Evolutionary conservation across 306 rosid species (phyloP).

Genomic region (Glycine soja): DNA sequence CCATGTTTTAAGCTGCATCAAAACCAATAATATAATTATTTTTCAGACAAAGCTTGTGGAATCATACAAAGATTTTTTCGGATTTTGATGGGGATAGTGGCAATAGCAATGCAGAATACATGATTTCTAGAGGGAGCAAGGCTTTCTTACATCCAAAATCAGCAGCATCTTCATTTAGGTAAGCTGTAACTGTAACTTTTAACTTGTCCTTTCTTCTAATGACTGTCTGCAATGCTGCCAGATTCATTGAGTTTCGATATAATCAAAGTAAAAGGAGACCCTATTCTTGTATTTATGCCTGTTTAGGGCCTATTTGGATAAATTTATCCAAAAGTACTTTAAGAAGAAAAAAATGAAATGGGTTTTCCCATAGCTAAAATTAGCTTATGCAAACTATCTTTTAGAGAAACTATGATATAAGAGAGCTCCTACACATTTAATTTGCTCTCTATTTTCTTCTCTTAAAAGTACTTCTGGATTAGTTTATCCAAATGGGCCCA

Average conservation of each 20-base stretch:
- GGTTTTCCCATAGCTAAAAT: too few species aligned
- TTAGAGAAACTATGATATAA: too few species aligned
- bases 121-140: constrained; percentile 56
- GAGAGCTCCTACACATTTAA: too few species aligned
- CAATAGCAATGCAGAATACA: constrained; percentile 60
- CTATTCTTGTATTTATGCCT: not conserved
- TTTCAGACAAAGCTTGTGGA: constrained; percentile 82
- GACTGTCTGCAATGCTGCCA: constrained; percentile 1
- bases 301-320: too few species aligned
- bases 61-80: constrained; percentile 81
- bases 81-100: constrained; percentile 71
- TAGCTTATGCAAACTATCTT: too few species aligned
- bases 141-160: constrained; percentile 60
- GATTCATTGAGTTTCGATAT: not conserved
- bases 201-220: constrained; percentile 30
- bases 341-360: too few species aligned
- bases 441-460: too few species aligned
- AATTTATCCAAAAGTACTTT: too few species aligned
- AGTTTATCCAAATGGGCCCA: too few species aligned
- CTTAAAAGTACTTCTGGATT: too few species aligned
- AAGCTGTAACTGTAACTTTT: constrained; percentile 45
- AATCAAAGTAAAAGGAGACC: not conserved
- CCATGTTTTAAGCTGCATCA: not conserved
- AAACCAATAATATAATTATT: constrained; percentile 1
- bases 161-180: constrained; percentile 74